Evolutionary conservation across 2,329 filamentous ascomycete species (phyloP), one percentile per base, ranked within the genome.

Genomic region (Bipolaris sorokiniana): DNA sequence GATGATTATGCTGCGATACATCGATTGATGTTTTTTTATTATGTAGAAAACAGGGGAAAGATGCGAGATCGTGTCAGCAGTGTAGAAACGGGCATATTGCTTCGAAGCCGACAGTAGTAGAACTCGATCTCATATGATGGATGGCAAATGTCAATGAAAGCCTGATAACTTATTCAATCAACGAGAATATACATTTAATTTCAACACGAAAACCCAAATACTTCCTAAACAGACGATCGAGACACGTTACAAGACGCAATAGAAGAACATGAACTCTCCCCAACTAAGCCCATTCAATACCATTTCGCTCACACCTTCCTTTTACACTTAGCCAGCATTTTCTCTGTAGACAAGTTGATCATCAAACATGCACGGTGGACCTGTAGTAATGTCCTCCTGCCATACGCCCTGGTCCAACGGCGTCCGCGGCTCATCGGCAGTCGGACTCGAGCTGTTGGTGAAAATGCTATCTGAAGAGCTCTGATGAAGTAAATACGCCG

Each of bases 391-490:
- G 37, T 67, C 61, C 20, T 66, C 64, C 5, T 45, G 42, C 64
- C 66, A 67, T 9, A 44, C 38, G 2, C 48, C 49, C 11, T 49
- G 51, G 22, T 56, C 57, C 7, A 46, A 41, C 2, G 70, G 70
- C 16, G 70, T 71, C 15, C 58, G 47, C 13, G 68, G 70, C 56
- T 65, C 66, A 31, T 68, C 66, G 2, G 54, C 46, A 6, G 49
- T 48, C 0, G 65, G 62, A 13, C 64, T 66, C 1, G 70, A 68
- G 13, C 60, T 65, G 13, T 62, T 56, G 2, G 62, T 56, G 55
- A 73, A 72, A 15, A 73, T 26, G 1, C 65, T 59, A 26, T 70
- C 71, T 3, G 61, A 48, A 0, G 65, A 58, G 26, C 64, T 62
- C 5, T 66, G 63, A 13, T 65, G 53, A 7, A 67, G 48, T n/a